A percentile compares a stretch with the other conserved stretches of the same genome.
These are phyloP conservation scores for Aspergillus aculeatus DNA, from an alignment of 2,329 filamentous ascomycete species.

Conservation along the genomic window DNA sequence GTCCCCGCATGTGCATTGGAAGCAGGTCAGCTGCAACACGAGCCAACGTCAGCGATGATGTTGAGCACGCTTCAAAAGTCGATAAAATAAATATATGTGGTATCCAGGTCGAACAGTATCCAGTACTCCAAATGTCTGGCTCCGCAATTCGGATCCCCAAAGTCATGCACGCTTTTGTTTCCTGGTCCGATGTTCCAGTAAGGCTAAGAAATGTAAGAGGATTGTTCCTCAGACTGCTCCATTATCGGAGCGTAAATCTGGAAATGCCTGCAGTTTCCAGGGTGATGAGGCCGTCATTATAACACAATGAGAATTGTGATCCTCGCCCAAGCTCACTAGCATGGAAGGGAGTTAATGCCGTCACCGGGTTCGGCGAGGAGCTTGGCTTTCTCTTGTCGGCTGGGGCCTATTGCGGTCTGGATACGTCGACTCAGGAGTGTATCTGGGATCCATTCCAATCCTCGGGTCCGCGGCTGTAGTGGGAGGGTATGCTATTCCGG, in stretches of 20 bases:
- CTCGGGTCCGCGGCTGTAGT: constrained; percentile 43
- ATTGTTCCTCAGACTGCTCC: constrained; percentile 13
- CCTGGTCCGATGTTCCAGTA: constrained; percentile 18
- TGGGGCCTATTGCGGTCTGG: constrained; percentile 42
- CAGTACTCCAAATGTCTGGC: constrained; percentile 18
- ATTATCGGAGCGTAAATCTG: constrained; percentile 12
- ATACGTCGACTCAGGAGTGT: constrained; percentile 39
- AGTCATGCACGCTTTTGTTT: constrained; percentile 17
- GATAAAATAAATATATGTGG: constrained; percentile 16
- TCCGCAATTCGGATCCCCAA: constrained; percentile 17
- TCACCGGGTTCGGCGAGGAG: constrained; percentile 40
- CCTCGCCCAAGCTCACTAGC: constrained; percentile 12
- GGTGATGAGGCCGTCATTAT: constrained; percentile 9
- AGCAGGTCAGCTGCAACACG: constrained; percentile 13
- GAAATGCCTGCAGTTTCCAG: constrained; percentile 7
- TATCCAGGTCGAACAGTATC: constrained; percentile 22
- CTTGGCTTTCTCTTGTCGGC: constrained; percentile 38
- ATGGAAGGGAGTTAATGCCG: constrained; percentile 17
- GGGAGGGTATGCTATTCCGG: constrained; percentile 42
- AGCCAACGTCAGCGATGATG: constrained; percentile 14
- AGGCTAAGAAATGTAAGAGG: constrained; percentile 14
- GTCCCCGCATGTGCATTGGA: constrained; percentile 6
- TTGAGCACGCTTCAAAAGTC: constrained; percentile 9
- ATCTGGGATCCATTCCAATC: constrained; percentile 46
- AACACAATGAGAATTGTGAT: constrained; percentile 10